These are phyloP conservation scores for Pichia sp. DNA, from an alignment of 1,139 yeast genomes.

Conservation along the genomic window DNA sequence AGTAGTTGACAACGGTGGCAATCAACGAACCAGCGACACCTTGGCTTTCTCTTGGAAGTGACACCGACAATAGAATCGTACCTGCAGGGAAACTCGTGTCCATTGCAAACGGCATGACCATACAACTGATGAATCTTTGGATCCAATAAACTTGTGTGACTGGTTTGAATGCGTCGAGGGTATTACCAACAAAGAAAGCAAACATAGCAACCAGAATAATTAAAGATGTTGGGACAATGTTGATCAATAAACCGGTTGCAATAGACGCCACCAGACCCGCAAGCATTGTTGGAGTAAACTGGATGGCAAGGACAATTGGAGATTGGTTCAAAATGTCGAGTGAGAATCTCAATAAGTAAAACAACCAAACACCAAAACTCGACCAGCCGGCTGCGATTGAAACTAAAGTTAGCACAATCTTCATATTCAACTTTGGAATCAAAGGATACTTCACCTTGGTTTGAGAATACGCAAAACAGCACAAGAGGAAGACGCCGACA, in stretches of 20 bases:
- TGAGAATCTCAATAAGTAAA: constrained; percentile 34
- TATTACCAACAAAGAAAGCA: constrained; percentile 41
- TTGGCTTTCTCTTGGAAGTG: constrained; percentile 54
- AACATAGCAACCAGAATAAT: constrained; percentile 47
- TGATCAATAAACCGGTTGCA: constrained; percentile 40
- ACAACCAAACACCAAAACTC: constrained; percentile 59
- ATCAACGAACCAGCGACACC: constrained; percentile 68
- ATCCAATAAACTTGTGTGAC: constrained; percentile 52
- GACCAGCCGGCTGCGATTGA: constrained; percentile 61
- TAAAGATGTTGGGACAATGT: constrained; percentile 39
- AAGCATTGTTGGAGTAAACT: constrained; percentile 40
- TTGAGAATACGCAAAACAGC: constrained; percentile 17
- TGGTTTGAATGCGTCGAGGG: constrained; percentile 46
- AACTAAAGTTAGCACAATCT: constrained; percentile 45
- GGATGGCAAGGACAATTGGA: constrained; percentile 41
- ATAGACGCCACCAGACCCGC: constrained; percentile 49
- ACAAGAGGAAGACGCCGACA: constrained; percentile 42
- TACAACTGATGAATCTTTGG: constrained; percentile 46
- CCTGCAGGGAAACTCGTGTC: constrained; percentile 68
- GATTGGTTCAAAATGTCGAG: constrained; percentile 22
- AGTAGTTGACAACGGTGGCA: constrained; percentile 59
- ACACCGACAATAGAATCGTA: constrained; percentile 47
- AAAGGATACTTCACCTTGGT: constrained; percentile 39
- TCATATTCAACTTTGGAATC: constrained; percentile 38
- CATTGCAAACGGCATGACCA: constrained; percentile 59